Evolutionary conservation across 495 filamentous ascomycete genomes (phyloP), one percentile per base, ranked within the genome.

Genomic region (Aspergillus sparsus): DNA sequence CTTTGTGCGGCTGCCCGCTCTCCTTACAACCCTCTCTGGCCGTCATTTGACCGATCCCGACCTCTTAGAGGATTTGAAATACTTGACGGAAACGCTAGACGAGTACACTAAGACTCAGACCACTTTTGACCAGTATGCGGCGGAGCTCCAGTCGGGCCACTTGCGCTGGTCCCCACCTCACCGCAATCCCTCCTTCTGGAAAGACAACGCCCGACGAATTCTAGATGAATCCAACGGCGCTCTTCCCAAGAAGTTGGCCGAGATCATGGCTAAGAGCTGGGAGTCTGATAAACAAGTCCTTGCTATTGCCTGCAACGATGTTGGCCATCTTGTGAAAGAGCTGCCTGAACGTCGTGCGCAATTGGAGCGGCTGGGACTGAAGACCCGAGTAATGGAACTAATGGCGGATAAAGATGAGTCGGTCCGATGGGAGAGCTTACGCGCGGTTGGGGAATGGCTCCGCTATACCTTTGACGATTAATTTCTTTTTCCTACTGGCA

Each of bases 71-170:
- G 94, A 98, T 71, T 83, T 98, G 11, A 80, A 84, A 55, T 79
- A 77, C 18, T 80, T 98, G 12, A 87, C 80, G 21, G 85, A 88
- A 44, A 87, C 93, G 75, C 78, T 98, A 41, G 91, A 95, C 21
- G 92, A 94, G 50, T 97, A 98, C 73, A 93, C 92, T 62, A 91
- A 90, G 70, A 94, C 91, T 39, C 95, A 97, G 77, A 98, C 95
- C 6, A 98, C 93, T 0, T 95, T 98, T 64, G 93, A 97, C 74
- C 87, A 96, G 69, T 98, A 98, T 72, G 89, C 91, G 11, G 88
- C 89, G 45, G 94, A 98, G 75, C 78, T 98, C 36, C 84, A 89
- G 51, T 86, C 90, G 5, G 93, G 94, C 37, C 92, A 96, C 70
- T 82, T 98, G 42, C 87, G 91, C 66, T 98, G 94, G 94, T 93